Base-by-base conservation (phyloP, 805 yeast species). In the Spathaspora boniae region DNA sequence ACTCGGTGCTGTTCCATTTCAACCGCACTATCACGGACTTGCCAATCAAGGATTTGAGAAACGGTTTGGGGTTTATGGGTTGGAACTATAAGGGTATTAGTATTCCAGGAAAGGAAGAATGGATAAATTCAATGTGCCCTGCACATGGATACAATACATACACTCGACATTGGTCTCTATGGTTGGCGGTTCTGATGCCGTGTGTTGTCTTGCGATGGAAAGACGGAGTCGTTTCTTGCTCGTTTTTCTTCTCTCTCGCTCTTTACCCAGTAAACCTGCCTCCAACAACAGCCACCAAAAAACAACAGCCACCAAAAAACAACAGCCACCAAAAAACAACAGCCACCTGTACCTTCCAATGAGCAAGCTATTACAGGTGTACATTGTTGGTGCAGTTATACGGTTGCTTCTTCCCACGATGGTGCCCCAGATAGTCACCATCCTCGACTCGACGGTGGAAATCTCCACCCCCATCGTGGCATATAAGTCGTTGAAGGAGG, bases 21-120 rank as follows among this genome's bases (percentile, higher is more conserved):
- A 93, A 72, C 38, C 88, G 76, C 15, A 93, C 91, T 9, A 80
- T 63, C 9, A 91, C 88, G 22, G 64, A 69, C 40, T 80, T 72
- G 37, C 82, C 80, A n/a, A 83, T 70, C 29, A 93, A 74, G 16
- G 84, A 80, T 42, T 80, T 80, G 31, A 93, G 68, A 48, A 80
- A 93, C n/a, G 96, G 96, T 54, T 85, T 88, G 11, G 97, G 97
- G 51, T 87, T 86, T 16, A 82, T 68, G 12, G 95, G 93, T 43
- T 70, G 75, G 45, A 74, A 71, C 54, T 50, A 35, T 21, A 36
- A 11, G 20, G 23, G 11, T 5, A 37, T 35, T 35, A 40, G 37
- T 36, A 40, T 7, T 7, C 28, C n/a, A n/a, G n/a, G n/a, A n/a
- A n/a, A n/a, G n/a, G n/a, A n/a, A n/a, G n/a, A n/a, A n/a, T n/a